These are phyloP conservation scores for Pseudozyma flocculosa DNA, from an alignment of 1,284 basidiomycete species.

Conservation along the genomic window DNA sequence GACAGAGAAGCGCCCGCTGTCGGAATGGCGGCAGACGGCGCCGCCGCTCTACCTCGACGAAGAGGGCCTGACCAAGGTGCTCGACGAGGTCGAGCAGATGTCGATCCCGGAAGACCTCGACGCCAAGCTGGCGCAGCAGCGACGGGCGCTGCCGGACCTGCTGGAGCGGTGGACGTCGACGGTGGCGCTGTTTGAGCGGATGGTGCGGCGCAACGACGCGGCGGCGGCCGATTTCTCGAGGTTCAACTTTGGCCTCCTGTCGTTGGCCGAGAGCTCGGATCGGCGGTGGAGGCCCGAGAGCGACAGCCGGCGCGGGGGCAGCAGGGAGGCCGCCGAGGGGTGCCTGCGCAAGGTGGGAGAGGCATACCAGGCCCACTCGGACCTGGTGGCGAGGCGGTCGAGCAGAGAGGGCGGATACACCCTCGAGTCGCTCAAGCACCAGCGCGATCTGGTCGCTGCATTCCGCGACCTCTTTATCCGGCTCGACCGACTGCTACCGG, in stretches of 20 bases:
- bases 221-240: slow-evolving; percentile 34
- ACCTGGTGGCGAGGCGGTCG: slow-evolving; percentile 18
- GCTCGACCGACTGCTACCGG: slow-evolving; percentile 26
- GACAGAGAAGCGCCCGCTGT: slow-evolving; percentile 19
- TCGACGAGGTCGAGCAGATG: slow-evolving; percentile 35
- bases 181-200: slow-evolving; percentile 30
- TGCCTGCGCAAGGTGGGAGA: slow-evolving; percentile 14
- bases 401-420: slow-evolving; percentile 17
- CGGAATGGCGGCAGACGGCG: slow-evolving; percentile 24
- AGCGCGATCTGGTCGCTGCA: slow-evolving; percentile 35
- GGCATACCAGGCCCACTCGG: slow-evolving; percentile 24
- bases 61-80: slow-evolving; percentile 23
- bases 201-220: slow-evolving; percentile 33
- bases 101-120: slow-evolving; percentile 31
- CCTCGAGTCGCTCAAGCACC: slow-evolving; percentile 28
- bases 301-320: no score
- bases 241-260: slow-evolving; percentile 32
- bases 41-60: slow-evolving; percentile 35
- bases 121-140: slow-evolving; percentile 29
- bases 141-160: slow-evolving; percentile 25
- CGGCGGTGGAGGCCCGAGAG: slow-evolving; percentile 33
- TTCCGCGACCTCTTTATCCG: slow-evolving; percentile 31
- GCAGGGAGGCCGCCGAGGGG: slow-evolving; percentile 18
- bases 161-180: slow-evolving; percentile 34
- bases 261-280: slow-evolving; percentile 19